Base-by-base conservation (phyloP, 768 basidiomycete species). In the Nevesoporus exiguus region DNA sequence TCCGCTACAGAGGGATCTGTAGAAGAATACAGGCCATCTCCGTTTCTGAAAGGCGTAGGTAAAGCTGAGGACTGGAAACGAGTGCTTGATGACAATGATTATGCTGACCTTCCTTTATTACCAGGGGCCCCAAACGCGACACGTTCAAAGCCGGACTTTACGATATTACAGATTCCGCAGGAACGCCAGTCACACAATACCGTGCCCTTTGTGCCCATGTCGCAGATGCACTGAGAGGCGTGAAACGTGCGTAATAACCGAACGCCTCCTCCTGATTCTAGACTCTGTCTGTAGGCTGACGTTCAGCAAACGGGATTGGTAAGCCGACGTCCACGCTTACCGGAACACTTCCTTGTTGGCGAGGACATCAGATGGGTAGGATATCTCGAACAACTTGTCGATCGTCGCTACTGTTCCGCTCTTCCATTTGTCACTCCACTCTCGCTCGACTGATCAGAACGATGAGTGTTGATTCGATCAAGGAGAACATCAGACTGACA, bases 151-250 rank as follows among this genome's bases (percentile, higher is more conserved):
- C 74, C 74, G 10, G 84, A 82, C 63, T 79, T 81, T 47, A 80
- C 74, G 30, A 81, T 77, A 56, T 72, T 75, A 64, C 85, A 87
- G 55, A 86, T 82, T 3, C 85, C 84, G 56, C 85, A 87, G 25
- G 85, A 85, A 45, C 71, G 75, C 70, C 81, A 82, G 57, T 73
- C 74, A 67, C 85, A 87, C 19, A 84, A 63, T 1, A 63, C 61
- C 4, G 75, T 64, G 30, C 77, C 77, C 55, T 81, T 82, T 15
- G 75, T 74, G 8, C 85, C 85, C 56, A 87, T 70, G 64, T 87
- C 82, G 70, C 85, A 87, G 39, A 87, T 83, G 61, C 84, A 85
- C 55, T 85, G 83, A 3, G 82, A 74, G 52, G 81, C 78, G 55
- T 86, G 81, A 61, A 83, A 86, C 36, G 80, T 83, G 59, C 80